A percentile compares a stretch with the other conserved stretches of the same genome.
Conservation (phyloP, 169 alveolate species). For the Amoebophrya sp. region DNA sequence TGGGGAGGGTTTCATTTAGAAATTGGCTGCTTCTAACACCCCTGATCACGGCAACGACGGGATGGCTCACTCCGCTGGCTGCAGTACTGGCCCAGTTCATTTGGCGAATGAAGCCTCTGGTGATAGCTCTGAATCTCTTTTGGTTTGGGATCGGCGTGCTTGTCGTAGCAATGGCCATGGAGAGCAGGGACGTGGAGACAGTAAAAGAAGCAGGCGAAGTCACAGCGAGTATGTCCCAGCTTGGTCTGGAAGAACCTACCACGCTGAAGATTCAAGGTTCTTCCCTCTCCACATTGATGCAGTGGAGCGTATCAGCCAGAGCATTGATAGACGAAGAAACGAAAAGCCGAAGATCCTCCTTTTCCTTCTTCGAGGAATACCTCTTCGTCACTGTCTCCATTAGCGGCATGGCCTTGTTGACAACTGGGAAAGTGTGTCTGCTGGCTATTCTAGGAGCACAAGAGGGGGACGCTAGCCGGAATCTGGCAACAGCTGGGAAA, state of each 20-base stretch:
- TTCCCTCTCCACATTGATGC: too few species aligned
- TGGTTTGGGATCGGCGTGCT: neutral
- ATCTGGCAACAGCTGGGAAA: neutral
- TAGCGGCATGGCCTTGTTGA: neutral
- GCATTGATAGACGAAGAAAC: too few species aligned
- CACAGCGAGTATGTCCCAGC: neutral
- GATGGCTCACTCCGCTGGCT: constrained; percentile 12
- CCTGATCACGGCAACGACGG: neutral
- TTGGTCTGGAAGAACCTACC: too few species aligned
- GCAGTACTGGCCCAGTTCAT: neutral
- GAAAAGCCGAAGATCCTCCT: too few species aligned
- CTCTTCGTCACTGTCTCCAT: neutral
- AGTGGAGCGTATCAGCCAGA: too few species aligned
- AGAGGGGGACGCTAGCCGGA: neutral
- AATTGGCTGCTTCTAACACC: too few species aligned
- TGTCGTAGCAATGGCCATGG: neutral
- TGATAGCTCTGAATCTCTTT: neutral
- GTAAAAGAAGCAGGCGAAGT: neutral
- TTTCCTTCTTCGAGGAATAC: neutral
- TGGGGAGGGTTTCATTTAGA: too few species aligned
- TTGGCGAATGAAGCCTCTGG: neutral
- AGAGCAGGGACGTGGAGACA: neutral
- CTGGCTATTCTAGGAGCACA: neutral
- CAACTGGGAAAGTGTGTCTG: neutral
- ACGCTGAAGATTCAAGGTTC: too few species aligned